Conservation (phyloP, 805 yeast genomes). For the Saccharomycopsis amapae region DNA sequence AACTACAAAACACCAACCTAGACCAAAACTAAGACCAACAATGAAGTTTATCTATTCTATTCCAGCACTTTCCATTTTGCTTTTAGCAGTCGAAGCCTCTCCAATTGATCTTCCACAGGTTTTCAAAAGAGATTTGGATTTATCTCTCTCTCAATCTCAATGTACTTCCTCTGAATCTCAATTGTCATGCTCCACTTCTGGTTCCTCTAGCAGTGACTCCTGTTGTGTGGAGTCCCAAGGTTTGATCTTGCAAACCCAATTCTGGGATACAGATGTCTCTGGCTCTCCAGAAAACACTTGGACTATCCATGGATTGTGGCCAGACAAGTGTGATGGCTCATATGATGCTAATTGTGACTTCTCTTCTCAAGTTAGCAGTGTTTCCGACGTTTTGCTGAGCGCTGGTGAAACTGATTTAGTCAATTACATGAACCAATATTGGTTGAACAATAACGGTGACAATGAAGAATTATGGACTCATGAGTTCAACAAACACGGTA, state of each 20-base stretch:
- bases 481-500: constrained; percentile 91
- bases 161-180: constrained; percentile 6
- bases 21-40: too few relatives aligned
- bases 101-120: constrained; percentile 14
- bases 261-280: constrained; percentile 83
- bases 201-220: constrained; percentile 22
- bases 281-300: constrained; percentile 64
- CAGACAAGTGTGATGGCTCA: constrained; percentile 79
- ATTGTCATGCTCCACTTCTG: constrained; percentile 12
- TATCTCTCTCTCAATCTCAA: constrained; percentile 7
- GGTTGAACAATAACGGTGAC: constrained; percentile 68
- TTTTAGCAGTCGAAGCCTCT: not conserved
- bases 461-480: constrained; percentile 77
- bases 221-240: constrained; percentile 88
- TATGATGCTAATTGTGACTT: constrained; percentile 64
- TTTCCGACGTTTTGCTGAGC: not conserved
- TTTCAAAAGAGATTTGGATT: constrained; percentile 17
- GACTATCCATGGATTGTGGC: constrained; percentile 86
- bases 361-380: constrained; percentile 8
- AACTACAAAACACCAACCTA: too few relatives aligned
- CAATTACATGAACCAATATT: constrained; percentile 46
- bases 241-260: constrained; percentile 74
- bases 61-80: constrained; percentile 16
- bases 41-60: constrained; percentile 8
- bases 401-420: constrained; percentile 27